Conservation (phyloP, 129 eudicot species). For the Tanacetum coccineum region DNA sequence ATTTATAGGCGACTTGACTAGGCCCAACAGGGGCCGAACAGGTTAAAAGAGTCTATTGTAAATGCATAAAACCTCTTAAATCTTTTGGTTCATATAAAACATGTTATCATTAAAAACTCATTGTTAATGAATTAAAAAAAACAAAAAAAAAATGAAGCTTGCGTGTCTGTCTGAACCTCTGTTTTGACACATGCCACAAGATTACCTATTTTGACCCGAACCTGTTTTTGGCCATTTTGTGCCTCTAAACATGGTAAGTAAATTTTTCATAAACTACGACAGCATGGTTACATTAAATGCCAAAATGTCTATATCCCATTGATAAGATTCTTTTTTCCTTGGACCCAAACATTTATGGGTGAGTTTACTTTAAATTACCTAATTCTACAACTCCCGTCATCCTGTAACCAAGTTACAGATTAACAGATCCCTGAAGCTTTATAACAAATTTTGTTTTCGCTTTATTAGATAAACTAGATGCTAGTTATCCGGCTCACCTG, state of each 20-base stretch:
- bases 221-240: too few relatives aligned
- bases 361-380: slow-evolving; percentile 15
- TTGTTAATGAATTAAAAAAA: too few relatives aligned
- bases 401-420: slow-evolving; percentile 22
- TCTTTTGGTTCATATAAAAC: too few relatives aligned
- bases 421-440: slow-evolving; percentile 6
- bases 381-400: slow-evolving; percentile 17
- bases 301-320: slow-evolving; percentile 13
- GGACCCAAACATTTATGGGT: slow-evolving; percentile 22
- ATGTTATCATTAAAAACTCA: too few relatives aligned
- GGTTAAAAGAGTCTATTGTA: too few relatives aligned
- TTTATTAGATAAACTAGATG: slow-evolving; percentile 23
- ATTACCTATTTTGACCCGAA: too few relatives aligned
- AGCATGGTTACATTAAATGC: slow-evolving; percentile 7
- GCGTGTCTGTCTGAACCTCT: too few relatives aligned
- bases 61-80: too few relatives aligned
- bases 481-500: slow-evolving; percentile 58
- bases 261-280: neutral
- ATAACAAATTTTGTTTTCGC: slow-evolving; percentile 10
- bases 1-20: too few relatives aligned
- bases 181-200: too few relatives aligned
- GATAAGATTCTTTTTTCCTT: slow-evolving; percentile 20
- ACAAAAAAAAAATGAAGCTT: too few relatives aligned
- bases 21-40: too few relatives aligned
- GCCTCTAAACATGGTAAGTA: neutral